Evolutionary conservation across 441 rosid species (phyloP).

Genomic region (Corymbia citriodora): DNA sequence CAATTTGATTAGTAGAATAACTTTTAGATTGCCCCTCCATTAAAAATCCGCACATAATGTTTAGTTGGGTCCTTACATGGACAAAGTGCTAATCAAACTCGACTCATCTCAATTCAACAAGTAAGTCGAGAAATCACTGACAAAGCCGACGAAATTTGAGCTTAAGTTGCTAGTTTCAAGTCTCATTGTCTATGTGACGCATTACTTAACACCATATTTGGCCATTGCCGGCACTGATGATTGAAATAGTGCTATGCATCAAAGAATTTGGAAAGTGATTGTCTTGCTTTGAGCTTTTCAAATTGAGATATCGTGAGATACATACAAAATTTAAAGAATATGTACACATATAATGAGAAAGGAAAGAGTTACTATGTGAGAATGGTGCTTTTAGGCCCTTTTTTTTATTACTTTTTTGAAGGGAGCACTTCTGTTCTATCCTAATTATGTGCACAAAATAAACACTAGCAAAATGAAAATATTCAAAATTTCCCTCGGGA

Average conservation of each 20-base stretch:
- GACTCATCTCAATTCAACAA: not conserved
- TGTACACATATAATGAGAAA: too few species aligned
- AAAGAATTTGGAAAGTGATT: not conserved
- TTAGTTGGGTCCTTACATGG: not conserved
- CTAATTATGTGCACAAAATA: not conserved
- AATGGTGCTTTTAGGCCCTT: fast-evolving
- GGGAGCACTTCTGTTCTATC: fast-evolving
- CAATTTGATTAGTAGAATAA: not conserved
- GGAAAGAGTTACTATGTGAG: not conserved
- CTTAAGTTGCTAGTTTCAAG: not conserved
- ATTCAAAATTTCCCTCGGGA: fast-evolving
- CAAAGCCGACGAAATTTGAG: not conserved
- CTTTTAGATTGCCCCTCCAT: not conserved
- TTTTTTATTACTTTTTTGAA: too few species aligned
- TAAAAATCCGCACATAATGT: not conserved
- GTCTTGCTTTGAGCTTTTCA: not conserved
- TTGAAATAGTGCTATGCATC: not conserved
- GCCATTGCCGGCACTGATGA: not conserved
- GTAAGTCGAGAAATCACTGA: not conserved
- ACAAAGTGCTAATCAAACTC: too few species aligned
- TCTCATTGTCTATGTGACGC: not conserved
- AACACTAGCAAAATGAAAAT: fast-evolving
- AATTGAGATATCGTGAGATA: not conserved
- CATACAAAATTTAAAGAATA: not conserved
- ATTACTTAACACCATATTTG: not conserved